A percentile compares a stretch with the other conserved stretches of the same genome.
phyloP scores from a whole-genome alignment of 108 stramenopile genomes.

The Skeletonema grethae region DNA sequence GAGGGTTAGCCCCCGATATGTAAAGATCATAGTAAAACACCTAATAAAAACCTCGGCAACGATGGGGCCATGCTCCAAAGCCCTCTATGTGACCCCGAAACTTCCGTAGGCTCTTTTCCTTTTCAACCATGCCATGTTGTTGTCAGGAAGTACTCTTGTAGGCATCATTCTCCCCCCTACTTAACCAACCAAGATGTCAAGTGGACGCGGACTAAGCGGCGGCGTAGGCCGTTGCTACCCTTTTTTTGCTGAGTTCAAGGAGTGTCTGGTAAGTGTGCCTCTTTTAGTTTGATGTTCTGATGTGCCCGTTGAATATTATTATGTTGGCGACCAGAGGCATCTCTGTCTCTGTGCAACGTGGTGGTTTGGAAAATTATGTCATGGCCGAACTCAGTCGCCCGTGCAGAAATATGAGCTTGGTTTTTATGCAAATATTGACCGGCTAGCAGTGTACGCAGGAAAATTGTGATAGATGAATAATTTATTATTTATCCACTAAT shows the following conservation, averaged over 20 bases:
- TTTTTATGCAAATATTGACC: neutral
- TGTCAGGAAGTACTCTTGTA: no score
- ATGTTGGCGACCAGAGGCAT: no score
- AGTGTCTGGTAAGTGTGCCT: constrained; percentile 68
- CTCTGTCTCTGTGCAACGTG: neutral
- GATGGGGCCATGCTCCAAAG: no score
- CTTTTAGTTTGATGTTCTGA: neutral
- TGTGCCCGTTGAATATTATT: neutral
- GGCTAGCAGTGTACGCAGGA: neutral
- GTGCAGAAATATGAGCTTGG: neutral
- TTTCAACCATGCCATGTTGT: no score
- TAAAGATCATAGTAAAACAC: no score
- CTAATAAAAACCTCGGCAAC: no score
- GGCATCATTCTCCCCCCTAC: neutral
- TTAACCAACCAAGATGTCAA: constrained; percentile 58
- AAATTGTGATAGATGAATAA: neutral
- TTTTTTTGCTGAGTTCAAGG: constrained; percentile 79
- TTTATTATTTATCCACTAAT: neutral
- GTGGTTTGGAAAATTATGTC: no score
- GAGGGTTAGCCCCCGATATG: no score
- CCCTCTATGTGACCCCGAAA: no score
- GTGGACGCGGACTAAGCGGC: constrained; percentile 75
- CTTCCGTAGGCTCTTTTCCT: no score
- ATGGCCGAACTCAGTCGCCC: neutral
- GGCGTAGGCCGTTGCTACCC: constrained; percentile 81